Evolutionary conservation across 1,139 yeast species (phyloP).

Genomic region (Hemisphaericaspora xylanilytica): DNA sequence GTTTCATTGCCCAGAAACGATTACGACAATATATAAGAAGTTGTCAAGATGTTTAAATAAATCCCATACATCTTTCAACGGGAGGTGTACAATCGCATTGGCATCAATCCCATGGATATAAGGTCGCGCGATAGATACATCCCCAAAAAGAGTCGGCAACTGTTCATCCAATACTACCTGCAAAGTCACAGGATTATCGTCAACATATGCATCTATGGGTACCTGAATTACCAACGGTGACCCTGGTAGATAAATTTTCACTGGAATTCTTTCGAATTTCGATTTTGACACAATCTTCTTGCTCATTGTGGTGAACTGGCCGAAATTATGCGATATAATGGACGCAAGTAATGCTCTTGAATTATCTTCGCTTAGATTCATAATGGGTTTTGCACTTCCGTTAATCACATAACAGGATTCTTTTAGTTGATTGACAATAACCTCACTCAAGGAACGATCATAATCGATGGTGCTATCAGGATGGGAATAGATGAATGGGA

Average conservation of each 20-base stretch:
- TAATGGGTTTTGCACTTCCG: conserved; percentile 71
- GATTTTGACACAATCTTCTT: conserved; percentile 34
- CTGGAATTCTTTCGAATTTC: conserved; percentile 49
- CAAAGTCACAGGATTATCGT: conserved; percentile 28
- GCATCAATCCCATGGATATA: conserved; percentile 65
- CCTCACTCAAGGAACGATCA: conserved; percentile 37
- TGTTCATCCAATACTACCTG: conserved; percentile 38
- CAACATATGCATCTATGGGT: conserved; percentile 35
- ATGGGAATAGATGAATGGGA: conserved; percentile 40
- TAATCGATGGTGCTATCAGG: conserved; percentile 21
- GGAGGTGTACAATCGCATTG: conserved; percentile 36
- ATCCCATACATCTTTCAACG: conserved; percentile 52
- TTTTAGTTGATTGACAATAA: conserved; percentile 74
- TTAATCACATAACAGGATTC: conserved; percentile 73
- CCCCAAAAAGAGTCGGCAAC: conserved; percentile 43
- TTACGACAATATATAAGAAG: conserved; percentile 58
- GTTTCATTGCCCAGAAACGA: too few relatives aligned
- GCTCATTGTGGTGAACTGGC: conserved; percentile 20
- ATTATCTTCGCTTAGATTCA: conserved; percentile 66
- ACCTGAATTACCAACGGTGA: conserved; percentile 46
- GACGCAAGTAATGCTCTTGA: conserved; percentile 58
- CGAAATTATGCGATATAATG: conserved; percentile 35
- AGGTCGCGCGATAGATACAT: conserved; percentile 40
- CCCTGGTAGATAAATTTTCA: conserved; percentile 56
- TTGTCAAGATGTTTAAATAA: conserved; percentile 68